Evolutionary conservation across 1,284 basidiomycete species (phyloP).

Genomic region (Ceratobasidium theobromae): DNA sequence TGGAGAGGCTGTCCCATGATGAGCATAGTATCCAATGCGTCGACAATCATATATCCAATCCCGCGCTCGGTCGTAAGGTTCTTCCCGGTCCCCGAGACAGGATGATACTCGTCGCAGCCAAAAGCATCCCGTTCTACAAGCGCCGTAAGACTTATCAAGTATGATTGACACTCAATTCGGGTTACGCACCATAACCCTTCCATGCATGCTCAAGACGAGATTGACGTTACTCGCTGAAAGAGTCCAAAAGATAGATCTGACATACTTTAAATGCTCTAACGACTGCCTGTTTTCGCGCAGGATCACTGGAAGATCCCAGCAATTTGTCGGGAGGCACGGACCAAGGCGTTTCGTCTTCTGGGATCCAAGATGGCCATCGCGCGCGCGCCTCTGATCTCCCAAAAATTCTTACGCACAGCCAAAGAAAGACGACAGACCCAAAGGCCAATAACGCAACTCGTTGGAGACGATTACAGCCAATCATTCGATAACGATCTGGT

Average conservation of each 20-base stretch:
- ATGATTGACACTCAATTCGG: slow-evolving; percentile 37
- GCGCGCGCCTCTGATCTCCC: background rate
- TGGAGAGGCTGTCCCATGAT: slow-evolving; percentile 69
- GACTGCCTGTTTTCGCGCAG: slow-evolving; percentile 63
- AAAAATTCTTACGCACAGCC: slow-evolving; percentile 7
- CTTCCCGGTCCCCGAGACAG: slow-evolving; percentile 68
- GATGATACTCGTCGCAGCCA: slow-evolving; percentile 88
- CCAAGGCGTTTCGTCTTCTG: slow-evolving; percentile 10
- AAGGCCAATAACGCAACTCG: slow-evolving; percentile 12
- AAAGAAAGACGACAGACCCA: slow-evolving; percentile 17
- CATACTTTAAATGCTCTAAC: slow-evolving; percentile 75
- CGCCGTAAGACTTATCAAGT: background rate
- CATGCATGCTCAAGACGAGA: slow-evolving; percentile 84
- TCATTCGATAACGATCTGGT: no score
- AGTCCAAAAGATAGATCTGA: slow-evolving; percentile 15
- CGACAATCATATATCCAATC: slow-evolving; percentile 83
- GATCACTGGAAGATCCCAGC: slow-evolving; percentile 49
- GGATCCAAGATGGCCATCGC: slow-evolving; percentile 1
- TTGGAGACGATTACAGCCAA: slow-evolving; percentile 23
- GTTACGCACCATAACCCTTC: slow-evolving; percentile 66
- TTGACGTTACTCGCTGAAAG: background rate
- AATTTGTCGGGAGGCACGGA: background rate
- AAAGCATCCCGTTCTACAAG: slow-evolving; percentile 78
- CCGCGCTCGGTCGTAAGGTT: slow-evolving; percentile 70
- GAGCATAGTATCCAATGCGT: slow-evolving; percentile 84